Percentiles rank a stretch among this genome's conserved stretches.
phyloP scores from a whole-genome alignment of 257 asterid genomes.

The Petunia secreta region DNA sequence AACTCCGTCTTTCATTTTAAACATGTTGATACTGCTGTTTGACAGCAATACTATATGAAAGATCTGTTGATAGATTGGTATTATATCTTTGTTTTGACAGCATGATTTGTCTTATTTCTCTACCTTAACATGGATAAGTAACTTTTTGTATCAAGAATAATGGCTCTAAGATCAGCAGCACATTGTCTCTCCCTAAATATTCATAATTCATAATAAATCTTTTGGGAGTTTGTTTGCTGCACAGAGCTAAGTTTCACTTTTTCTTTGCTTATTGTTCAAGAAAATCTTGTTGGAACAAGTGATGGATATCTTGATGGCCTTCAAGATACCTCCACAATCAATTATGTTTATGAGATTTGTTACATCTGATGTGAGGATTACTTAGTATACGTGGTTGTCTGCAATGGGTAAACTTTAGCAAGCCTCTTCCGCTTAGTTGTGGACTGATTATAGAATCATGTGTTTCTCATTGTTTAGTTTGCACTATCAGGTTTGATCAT shows the following conservation, averaged over 20 bases:
- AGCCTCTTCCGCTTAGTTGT: background rate
- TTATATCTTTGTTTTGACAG: constrained; percentile 2
- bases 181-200: background rate
- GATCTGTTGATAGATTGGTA: background rate
- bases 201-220: background rate
- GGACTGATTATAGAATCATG: background rate
- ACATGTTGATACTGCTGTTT: background rate
- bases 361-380: background rate
- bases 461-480: background rate
- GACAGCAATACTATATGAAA: background rate
- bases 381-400: background rate
- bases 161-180: background rate
- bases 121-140: constrained; percentile 8
- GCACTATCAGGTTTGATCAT: background rate
- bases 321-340: background rate
- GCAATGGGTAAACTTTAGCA: background rate
- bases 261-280: background rate
- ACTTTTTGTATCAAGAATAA: background rate
- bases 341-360: background rate
- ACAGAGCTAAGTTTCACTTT: background rate
- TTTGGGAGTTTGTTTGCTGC: background rate
- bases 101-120: background rate
- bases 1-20: background rate
- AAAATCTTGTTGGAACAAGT: background rate
- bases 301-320: background rate